A percentile compares a stretch with the other conserved stretches of the same genome.
Conservation (phyloP, 2,329 filamentous ascomycete species). For the Lasiodiplodia theobromae region DNA sequence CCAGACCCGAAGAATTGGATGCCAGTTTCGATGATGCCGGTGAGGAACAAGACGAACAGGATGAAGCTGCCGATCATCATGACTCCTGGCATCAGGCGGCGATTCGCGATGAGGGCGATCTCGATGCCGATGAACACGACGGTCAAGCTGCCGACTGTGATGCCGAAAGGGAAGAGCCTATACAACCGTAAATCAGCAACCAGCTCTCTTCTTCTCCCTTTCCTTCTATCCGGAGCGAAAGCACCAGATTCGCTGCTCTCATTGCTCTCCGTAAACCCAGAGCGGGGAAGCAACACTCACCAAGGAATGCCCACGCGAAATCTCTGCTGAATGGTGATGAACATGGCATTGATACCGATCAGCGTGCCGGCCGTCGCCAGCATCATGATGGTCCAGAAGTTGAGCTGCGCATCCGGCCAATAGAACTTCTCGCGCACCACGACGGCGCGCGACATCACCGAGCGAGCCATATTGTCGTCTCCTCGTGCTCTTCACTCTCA, state of each 20-base stretch:
- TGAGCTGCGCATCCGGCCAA: constrained; percentile 71
- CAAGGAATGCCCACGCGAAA: constrained; percentile 66
- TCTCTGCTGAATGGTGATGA: constrained; percentile 64
- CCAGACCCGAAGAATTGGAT: constrained; percentile 66
- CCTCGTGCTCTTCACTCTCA: not conserved
- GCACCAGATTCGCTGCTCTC: too few relatives aligned
- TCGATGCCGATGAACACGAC: constrained; percentile 66
- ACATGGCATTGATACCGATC: constrained; percentile 67
- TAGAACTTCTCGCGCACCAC: constrained; percentile 62
- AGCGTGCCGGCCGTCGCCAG: constrained; percentile 64
- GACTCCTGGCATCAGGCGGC: constrained; percentile 64
- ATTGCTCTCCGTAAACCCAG: too few relatives aligned
- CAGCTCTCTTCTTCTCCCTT: too few relatives aligned
- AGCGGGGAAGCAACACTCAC: constrained; percentile 48
- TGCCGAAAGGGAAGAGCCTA: constrained; percentile 71
- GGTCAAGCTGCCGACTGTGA: constrained; percentile 63
- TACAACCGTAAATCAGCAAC: not conserved
- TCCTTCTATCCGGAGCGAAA: too few relatives aligned
- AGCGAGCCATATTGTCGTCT: constrained; percentile 44
- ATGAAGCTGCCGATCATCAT: constrained; percentile 68
- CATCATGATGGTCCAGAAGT: constrained; percentile 70
- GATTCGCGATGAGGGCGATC: constrained; percentile 62
- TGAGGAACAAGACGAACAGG: constrained; percentile 67
- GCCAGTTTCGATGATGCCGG: constrained; percentile 68
- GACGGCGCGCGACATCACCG: constrained; percentile 48